phyloP scores from a whole-genome alignment of 108 stramenopile genomes.

The Thalassiosira profunda region DNA sequence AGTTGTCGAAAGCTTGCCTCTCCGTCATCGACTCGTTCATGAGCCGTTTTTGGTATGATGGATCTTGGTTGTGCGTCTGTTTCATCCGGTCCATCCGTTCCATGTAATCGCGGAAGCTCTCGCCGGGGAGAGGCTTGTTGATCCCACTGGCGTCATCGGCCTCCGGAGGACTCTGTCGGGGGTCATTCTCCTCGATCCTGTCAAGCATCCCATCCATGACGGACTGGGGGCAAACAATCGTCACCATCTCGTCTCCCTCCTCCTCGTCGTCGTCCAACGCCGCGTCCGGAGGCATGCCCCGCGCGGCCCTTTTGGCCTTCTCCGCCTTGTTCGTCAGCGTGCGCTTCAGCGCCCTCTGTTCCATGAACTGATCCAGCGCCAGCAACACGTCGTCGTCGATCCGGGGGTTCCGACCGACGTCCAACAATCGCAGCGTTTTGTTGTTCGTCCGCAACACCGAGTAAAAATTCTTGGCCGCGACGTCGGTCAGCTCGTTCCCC shows the following conservation, averaged over 20 bases:
- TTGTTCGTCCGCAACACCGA: slow-evolving; percentile 19
- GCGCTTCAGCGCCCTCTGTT: slow-evolving; percentile 16
- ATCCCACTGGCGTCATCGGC: no score
- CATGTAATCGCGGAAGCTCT: no score
- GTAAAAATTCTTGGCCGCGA: slow-evolving; percentile 18
- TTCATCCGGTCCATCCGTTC: no score
- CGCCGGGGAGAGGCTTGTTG: no score
- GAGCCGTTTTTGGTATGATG: no score
- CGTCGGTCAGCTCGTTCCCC: slow-evolving; percentile 19
- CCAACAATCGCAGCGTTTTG: slow-evolving; percentile 18
- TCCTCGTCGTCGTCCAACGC: slow-evolving; percentile 1
- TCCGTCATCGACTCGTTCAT: no score
- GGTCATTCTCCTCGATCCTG: no score
- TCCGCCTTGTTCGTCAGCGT: slow-evolving; percentile 5
- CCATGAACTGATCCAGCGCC: slow-evolving; percentile 27
- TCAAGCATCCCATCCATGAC: no score
- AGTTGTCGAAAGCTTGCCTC: no score
- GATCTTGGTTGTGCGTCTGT: no score
- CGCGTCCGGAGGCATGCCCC: neutral
- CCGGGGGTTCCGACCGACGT: slow-evolving; percentile 16
- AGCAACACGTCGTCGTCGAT: slow-evolving; percentile 16
- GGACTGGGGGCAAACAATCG: neutral
- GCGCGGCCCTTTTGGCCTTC: neutral
- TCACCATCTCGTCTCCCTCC: no score
- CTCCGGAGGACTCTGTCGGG: no score